A percentile compares a stretch with the other conserved stretches of the same genome.
These are phyloP conservation scores for Colletotrichum theobromicola DNA, from an alignment of 2,329 filamentous ascomycete genomes.

Conservation along the genomic window DNA sequence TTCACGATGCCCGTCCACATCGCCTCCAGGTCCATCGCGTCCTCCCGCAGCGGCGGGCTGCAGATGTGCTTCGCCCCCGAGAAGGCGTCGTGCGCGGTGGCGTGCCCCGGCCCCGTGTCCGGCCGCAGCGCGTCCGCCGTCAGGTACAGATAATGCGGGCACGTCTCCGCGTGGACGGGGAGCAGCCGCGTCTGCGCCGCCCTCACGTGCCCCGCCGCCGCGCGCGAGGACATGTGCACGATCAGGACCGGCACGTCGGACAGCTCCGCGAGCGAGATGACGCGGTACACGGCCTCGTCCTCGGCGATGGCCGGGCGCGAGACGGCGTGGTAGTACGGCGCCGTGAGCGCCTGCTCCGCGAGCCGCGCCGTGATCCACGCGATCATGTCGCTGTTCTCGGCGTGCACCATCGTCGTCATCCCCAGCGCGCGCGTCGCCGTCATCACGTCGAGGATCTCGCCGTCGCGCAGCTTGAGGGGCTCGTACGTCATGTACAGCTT, in stretches of 20 bases:
- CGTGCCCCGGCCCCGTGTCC: too few species aligned
- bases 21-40: slow-evolving; percentile 47
- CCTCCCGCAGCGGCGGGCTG: slow-evolving; percentile 54
- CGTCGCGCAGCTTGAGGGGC: slow-evolving; percentile 52
- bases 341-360: slow-evolving; percentile 50
- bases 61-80: slow-evolving; percentile 62
- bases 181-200: slow-evolving; percentile 44
- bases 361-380: slow-evolving; percentile 59
- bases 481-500: slow-evolving; percentile 61
- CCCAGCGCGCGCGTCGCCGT: slow-evolving; percentile 40
- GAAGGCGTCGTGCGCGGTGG: slow-evolving; percentile 50
- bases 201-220: slow-evolving; percentile 50
- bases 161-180: slow-evolving; percentile 60
- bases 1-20: slow-evolving; percentile 57
- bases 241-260: slow-evolving; percentile 57
- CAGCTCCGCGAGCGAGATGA: slow-evolving; percentile 53
- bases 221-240: slow-evolving; percentile 56
- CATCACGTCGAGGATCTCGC: slow-evolving; percentile 55
- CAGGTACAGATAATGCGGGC: slow-evolving; percentile 61
- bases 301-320: too few species aligned
- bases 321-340: slow-evolving; percentile 57
- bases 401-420: slow-evolving; percentile 55
- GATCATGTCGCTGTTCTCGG: slow-evolving; percentile 59
- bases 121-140: slow-evolving; percentile 49
- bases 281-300: slow-evolving; percentile 57